Conservation (phyloP, 257 asterid species). For the Jasminum sambac region DNA sequence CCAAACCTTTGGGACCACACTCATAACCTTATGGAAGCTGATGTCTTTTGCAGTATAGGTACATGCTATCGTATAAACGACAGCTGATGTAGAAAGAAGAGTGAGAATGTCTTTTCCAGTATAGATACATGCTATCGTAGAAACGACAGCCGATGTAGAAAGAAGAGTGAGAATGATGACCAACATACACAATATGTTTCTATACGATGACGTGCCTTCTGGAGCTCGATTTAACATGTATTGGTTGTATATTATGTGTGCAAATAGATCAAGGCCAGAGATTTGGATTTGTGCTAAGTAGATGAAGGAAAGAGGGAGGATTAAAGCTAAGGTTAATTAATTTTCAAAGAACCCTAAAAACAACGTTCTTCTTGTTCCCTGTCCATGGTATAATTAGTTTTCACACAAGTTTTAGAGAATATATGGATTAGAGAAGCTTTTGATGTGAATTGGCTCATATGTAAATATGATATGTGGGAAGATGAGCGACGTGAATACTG, state of each 20-base stretch:
- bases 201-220: background rate
- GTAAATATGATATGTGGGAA: background rate
- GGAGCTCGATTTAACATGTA: background rate
- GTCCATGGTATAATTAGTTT: background rate
- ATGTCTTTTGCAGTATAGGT: background rate
- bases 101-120: no score
- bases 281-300: conserved; percentile 2
- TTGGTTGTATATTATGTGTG: background rate
- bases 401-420: background rate
- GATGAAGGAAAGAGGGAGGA: conserved; percentile 19
- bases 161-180: no score
- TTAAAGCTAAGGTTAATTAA: background rate
- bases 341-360: background rate
- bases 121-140: no score
- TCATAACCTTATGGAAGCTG: background rate
- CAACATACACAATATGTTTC: background rate
- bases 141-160: no score
- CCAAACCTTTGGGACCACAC: conserved; percentile 17
- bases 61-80: conserved; percentile 8
- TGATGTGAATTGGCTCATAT: background rate
- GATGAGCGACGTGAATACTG: no score
- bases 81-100: conserved; percentile 12
- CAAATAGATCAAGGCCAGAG: background rate
- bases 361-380: background rate
- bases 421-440: background rate